These are phyloP conservation scores for Kalanchoe fedtschenkoi DNA, from an alignment of 164 flowering plant genomes.

Conservation along the genomic window DNA sequence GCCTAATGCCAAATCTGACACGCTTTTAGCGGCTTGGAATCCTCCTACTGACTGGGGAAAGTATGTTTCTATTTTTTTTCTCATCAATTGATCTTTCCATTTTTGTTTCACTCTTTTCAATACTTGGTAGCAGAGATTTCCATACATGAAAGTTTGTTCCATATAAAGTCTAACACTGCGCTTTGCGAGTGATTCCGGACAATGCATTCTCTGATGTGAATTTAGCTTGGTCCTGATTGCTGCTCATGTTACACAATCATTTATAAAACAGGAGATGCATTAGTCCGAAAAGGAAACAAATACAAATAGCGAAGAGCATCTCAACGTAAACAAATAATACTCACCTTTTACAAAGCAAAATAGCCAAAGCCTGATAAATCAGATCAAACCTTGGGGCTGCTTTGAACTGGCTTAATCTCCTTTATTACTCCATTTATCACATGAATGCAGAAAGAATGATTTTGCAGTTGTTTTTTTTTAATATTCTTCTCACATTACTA, in stretches of 20 bases:
- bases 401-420: neutral
- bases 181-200: neutral
- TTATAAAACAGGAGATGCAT: neutral
- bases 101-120: neutral
- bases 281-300: too few relatives aligned
- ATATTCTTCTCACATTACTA: neutral
- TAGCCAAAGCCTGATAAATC: neutral
- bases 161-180: neutral
- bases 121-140: neutral
- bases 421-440: neutral
- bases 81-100: neutral
- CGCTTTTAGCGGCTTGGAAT: slow-evolving; percentile 92
- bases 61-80: slow-evolving; percentile 33
- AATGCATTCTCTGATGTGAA: neutral
- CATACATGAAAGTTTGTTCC: neutral
- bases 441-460: neutral
- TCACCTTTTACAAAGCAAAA: neutral
- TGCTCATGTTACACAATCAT: neutral
- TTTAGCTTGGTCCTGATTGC: neutral
- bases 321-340: neutral
- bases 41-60: slow-evolving; percentile 99
- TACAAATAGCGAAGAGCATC: too few relatives aligned
- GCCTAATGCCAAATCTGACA: slow-evolving; percentile 85
- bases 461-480: neutral
- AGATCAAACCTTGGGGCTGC: neutral